These are phyloP conservation scores for Clonostachys rosea DNA, from an alignment of 2,329 filamentous ascomycete genomes.

Conservation along the genomic window DNA sequence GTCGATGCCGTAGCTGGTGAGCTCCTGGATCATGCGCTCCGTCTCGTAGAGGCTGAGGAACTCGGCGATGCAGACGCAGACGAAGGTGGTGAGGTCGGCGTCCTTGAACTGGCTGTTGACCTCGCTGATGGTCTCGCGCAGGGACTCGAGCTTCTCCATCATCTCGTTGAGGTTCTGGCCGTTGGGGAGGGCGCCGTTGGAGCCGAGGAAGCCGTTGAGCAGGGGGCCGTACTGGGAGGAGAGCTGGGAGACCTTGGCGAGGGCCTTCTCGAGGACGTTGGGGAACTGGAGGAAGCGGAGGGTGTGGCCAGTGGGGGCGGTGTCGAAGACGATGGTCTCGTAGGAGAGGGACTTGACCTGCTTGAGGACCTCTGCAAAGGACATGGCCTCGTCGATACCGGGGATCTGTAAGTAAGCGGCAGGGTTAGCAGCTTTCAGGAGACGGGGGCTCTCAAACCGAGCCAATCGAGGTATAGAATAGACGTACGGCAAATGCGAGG, in stretches of 20 bases:
- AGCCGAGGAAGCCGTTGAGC: conserved; percentile 86
- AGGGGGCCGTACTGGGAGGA: conserved; percentile 94
- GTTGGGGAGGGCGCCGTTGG: conserved; percentile 71
- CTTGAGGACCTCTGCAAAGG: conserved; percentile 97
- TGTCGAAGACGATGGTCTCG: conserved; percentile 99
- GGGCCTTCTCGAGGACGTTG: conserved; percentile 93
- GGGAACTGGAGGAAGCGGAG: conserved; percentile 98
- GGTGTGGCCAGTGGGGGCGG: conserved; percentile 94
- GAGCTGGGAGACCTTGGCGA: conserved; percentile 94
- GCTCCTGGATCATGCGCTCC: conserved; percentile 98
- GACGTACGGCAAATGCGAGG: conserved; percentile 82
- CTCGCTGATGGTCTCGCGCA: conserved; percentile 89
- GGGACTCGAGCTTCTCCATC: conserved; percentile 88
- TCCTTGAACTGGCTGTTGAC: conserved; percentile 99
- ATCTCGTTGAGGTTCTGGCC: conserved; percentile 91
- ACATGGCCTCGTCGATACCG: conserved; percentile 99
- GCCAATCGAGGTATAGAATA: not conserved
- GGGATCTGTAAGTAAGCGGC: conserved; percentile 62
- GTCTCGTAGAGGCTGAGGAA: conserved; percentile 97
- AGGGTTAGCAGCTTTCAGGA: not conserved
- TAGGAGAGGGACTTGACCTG: conserved; percentile 99
- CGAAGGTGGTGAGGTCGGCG: conserved; percentile 89
- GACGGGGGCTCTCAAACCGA: not conserved
- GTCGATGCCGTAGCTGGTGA: conserved; percentile 89
- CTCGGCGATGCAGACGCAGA: conserved; percentile 97